phyloP scores from a whole-genome alignment of 352 stramenopile species.

The Globisporangium emineosum region DNA sequence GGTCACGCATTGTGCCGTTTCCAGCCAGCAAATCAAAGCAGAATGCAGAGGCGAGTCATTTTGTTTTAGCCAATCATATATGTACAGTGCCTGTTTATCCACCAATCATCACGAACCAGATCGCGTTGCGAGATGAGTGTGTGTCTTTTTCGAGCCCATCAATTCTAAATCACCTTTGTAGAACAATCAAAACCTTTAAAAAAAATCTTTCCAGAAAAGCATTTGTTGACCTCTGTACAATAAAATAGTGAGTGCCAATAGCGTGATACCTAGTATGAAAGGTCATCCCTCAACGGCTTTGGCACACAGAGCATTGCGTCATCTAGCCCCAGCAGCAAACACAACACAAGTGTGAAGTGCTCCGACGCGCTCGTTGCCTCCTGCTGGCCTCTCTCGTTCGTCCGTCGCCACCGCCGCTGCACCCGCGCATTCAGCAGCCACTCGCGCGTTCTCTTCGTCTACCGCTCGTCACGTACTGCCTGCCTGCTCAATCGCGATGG shows the following conservation, averaged over 20 bases:
- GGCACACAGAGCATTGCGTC: background rate
- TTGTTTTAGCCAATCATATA: background rate
- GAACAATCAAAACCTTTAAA: background rate
- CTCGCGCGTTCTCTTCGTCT: background rate
- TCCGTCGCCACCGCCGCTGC: constrained; percentile 1
- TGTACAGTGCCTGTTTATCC: background rate
- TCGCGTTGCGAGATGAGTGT: background rate
- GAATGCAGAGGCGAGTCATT: background rate
- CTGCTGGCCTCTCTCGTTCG: too few relatives aligned
- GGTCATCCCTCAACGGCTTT: background rate
- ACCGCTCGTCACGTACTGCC: background rate
- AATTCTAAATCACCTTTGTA: background rate
- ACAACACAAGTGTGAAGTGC: background rate
- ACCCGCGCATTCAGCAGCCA: background rate
- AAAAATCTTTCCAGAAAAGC: background rate
- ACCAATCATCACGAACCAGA: background rate
- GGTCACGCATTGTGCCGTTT: background rate
- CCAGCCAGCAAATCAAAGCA: background rate
- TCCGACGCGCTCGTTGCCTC: constrained; percentile 1
- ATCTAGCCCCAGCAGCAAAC: constrained; percentile 2
- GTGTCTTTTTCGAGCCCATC: background rate
- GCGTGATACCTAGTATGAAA: background rate
- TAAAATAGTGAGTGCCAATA: too few relatives aligned
- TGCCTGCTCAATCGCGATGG: constrained; percentile 31
- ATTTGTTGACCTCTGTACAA: background rate